A percentile compares a stretch with the other conserved stretches of the same genome.
Evolutionary conservation across 2,329 filamentous ascomycete species (phyloP).

Genomic region (Alternaria conjuncta): DNA sequence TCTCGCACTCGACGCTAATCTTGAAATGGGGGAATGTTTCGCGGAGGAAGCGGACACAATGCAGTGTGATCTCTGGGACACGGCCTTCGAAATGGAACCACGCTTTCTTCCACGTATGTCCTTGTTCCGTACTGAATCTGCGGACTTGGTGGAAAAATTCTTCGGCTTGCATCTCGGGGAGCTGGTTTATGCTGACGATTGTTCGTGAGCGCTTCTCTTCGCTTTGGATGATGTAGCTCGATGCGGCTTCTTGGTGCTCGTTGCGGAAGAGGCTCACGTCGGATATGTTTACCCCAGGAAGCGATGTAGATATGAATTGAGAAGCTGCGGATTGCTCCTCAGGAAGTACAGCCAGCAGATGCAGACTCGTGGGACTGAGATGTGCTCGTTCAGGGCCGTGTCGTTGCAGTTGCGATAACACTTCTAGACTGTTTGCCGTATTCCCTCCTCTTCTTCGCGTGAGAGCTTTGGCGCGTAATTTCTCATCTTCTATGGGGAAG

Average conservation of each 20-base stretch:
- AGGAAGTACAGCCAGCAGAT: conserved; percentile 60
- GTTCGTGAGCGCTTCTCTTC: conserved; percentile 66
- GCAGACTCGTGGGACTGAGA: conserved; percentile 25
- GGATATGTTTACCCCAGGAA: conserved; percentile 58
- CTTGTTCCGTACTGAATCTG: neutral
- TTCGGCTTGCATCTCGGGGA: conserved; percentile 69
- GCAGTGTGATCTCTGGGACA: conserved; percentile 65
- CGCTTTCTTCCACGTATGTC: neutral
- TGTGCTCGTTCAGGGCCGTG: neutral
- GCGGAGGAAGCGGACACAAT: conserved; percentile 65
- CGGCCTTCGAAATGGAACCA: conserved; percentile 83
- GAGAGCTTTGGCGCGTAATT: conserved; percentile 69
- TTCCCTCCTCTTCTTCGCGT: conserved; percentile 73
- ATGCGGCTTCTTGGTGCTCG: conserved; percentile 63
- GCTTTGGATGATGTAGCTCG: conserved; percentile 73
- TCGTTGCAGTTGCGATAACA: conserved; percentile 64
- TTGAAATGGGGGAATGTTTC: conserved; percentile 46
- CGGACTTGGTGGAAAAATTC: conserved; percentile 59
- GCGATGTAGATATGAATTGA: conserved; percentile 60
- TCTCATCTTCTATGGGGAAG: conserved; percentile 74
- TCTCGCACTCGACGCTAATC: conserved; percentile 76
- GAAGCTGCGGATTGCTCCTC: conserved; percentile 59
- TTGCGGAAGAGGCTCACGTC: conserved; percentile 65
- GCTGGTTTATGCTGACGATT: conserved; percentile 71
- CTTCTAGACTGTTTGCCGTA: conserved; percentile 73